Conservation (phyloP, 148 eudicot genomes). For the Rheum nobile region DNA sequence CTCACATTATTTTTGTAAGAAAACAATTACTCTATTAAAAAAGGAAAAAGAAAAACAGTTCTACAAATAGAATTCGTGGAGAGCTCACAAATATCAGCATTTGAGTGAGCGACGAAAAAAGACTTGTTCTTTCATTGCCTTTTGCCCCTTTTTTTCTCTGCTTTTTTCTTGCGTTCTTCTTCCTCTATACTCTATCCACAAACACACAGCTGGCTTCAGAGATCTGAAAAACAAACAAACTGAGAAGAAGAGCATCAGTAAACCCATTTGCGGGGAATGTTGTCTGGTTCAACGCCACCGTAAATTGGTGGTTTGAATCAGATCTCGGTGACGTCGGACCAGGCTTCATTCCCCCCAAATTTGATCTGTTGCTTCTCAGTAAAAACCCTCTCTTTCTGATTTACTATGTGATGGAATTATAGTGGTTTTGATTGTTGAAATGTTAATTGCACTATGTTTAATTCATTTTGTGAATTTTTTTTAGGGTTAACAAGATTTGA, state of each 20-base stretch:
- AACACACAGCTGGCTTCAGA: neutral
- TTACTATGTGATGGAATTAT: neutral
- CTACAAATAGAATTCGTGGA: neutral
- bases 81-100: neutral
- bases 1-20: neutral
- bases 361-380: neutral
- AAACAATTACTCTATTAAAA: neutral
- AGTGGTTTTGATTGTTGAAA: neutral
- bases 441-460: neutral
- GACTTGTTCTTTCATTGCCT: neutral
- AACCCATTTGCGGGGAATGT: conserved; percentile 9
- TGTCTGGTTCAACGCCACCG: conserved; percentile 14
- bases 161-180: neutral
- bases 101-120: neutral
- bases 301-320: neutral
- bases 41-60: neutral
- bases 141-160: neutral
- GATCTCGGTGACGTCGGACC: conserved; percentile 9
- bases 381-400: neutral
- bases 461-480: neutral
- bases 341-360: conserved; percentile 10
- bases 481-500: neutral
- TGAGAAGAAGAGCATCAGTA: neutral
- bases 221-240: neutral
- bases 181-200: neutral